phyloP scores from a whole-genome alignment of 1,139 yeast genomes.

The Yamadazyma mexicana region DNA sequence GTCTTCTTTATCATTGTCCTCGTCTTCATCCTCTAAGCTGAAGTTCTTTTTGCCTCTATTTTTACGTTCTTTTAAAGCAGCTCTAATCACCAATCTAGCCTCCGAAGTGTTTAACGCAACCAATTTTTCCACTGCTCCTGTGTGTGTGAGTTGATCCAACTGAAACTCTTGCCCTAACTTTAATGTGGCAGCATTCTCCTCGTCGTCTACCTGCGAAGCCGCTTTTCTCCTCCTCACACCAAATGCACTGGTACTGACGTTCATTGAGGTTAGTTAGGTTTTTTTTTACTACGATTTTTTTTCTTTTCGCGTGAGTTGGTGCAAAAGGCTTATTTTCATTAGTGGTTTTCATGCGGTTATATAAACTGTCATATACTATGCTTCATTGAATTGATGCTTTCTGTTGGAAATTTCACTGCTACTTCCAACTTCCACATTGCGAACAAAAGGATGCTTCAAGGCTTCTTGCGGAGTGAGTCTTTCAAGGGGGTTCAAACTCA shows the following conservation, averaged over 20 bases:
- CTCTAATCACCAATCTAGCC: constrained; percentile 85
- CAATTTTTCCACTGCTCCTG: constrained; percentile 73
- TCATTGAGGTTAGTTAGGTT: constrained; percentile 48
- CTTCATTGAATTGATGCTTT: constrained; percentile 6
- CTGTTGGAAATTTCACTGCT: not conserved
- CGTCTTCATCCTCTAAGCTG: constrained; percentile 36
- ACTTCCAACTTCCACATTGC: constrained; percentile 9
- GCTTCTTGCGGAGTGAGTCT: constrained; percentile 98
- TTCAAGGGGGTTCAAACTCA: constrained; percentile 86
- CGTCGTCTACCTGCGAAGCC: constrained; percentile 69
- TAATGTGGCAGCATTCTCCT: constrained; percentile 85
- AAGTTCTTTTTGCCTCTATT: constrained; percentile 22
- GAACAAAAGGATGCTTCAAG: constrained; percentile 84
- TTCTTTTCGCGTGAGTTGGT: not conserved
- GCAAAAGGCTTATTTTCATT: not conserved
- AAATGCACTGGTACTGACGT: constrained; percentile 84
- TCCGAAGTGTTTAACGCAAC: constrained; percentile 87
- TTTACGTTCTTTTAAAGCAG: constrained; percentile 81
- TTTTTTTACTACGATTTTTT: not conserved
- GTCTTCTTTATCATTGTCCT: constrained; percentile 54
- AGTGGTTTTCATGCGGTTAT: too few species aligned
- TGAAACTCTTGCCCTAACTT: constrained; percentile 93
- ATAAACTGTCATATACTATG: constrained; percentile 2
- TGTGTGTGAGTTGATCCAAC: constrained; percentile 73
- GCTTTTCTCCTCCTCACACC: constrained; percentile 71